phyloP scores from a whole-genome alignment of 805 yeast species.

The Candida verbasci region DNA sequence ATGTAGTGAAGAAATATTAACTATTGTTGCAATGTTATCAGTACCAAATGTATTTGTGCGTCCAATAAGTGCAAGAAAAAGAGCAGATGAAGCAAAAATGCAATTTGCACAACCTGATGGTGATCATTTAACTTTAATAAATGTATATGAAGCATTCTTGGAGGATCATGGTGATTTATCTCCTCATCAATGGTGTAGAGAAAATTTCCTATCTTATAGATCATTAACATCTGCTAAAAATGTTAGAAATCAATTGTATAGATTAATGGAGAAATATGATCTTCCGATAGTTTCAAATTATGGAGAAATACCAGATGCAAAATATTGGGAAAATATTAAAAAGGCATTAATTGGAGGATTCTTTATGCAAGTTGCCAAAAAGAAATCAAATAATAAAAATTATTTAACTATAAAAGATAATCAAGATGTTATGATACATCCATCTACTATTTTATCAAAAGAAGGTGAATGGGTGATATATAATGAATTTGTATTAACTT shows the following conservation, averaged over 20 bases:
- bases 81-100: slow-evolving; percentile 88
- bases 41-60: slow-evolving; percentile 95
- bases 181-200: slow-evolving; percentile 83
- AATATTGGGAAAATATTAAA: slow-evolving; percentile 71
- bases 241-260: slow-evolving; percentile 76
- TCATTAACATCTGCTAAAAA: slow-evolving; percentile 82
- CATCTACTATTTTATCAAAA: slow-evolving; percentile 84
- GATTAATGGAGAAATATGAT: slow-evolving; percentile 80
- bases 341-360: slow-evolving; percentile 89
- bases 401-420: slow-evolving; percentile 91
- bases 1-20: slow-evolving; percentile 84
- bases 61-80: slow-evolving; percentile 80
- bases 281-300: slow-evolving; percentile 69
- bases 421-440: slow-evolving; percentile 93
- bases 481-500: slow-evolving; percentile 91
- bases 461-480: slow-evolving; percentile 92
- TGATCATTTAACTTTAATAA: slow-evolving; percentile 86
- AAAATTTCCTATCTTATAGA: slow-evolving; percentile 78
- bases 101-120: slow-evolving; percentile 91
- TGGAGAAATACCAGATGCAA: slow-evolving; percentile 40
- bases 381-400: slow-evolving; percentile 72
- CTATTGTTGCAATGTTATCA: slow-evolving; percentile 84
- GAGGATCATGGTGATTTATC: slow-evolving; percentile 65
- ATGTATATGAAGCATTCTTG: slow-evolving; percentile 81
- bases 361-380: slow-evolving; percentile 97